Evolutionary conservation across 2,329 filamentous ascomycete species (phyloP), one percentile per base, ranked within the genome.

Genomic region (Fusarium paranaense): DNA sequence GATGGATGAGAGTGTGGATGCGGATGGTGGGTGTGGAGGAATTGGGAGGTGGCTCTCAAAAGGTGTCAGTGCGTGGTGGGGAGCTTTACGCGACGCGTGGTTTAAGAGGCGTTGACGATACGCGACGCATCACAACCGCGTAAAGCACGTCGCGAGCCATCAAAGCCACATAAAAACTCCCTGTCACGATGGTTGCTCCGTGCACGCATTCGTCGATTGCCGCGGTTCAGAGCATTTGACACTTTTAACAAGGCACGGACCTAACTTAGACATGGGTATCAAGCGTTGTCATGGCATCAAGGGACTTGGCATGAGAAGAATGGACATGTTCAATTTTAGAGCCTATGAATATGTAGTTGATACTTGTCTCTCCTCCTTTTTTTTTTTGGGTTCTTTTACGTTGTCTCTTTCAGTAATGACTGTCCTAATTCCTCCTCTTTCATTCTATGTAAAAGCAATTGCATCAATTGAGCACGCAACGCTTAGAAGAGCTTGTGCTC

Each of bases 401-500:
- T 57, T 56, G 18, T 37, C 47, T 62, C 47, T 69, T 59, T 47
- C 54, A 32, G 75, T 76, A 74, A 71, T 64, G 64, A 74, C 68
- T 70, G 66, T 73, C 59, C 59, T n/a, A 16, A 14, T 45, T 63
- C 14, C 54, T 66, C 57, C 54, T 67, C 54, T 45, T 62, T 58
- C 33, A 50, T 47, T 54, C 40, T 20, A 65, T 40, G 54, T 33
- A 7, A 20, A 59, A 62, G n/a, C 47, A 65, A 57, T 38, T 32
- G 38, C 30, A 35, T 27, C 22, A 50, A 22, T 59, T 5, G 2
- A 52, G 27, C 47, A 32, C 32, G 27, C 27, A 25, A 37, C 42
- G 47, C 67, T 84, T 90, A 94, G 83, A 98, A 95, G 74, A 98
- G 90, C 91, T 98, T 99, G 88, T 98, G 96, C 90, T 99, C 97